Conservation (phyloP, 345 rosid genomes). For the Populus tremula region DNA sequence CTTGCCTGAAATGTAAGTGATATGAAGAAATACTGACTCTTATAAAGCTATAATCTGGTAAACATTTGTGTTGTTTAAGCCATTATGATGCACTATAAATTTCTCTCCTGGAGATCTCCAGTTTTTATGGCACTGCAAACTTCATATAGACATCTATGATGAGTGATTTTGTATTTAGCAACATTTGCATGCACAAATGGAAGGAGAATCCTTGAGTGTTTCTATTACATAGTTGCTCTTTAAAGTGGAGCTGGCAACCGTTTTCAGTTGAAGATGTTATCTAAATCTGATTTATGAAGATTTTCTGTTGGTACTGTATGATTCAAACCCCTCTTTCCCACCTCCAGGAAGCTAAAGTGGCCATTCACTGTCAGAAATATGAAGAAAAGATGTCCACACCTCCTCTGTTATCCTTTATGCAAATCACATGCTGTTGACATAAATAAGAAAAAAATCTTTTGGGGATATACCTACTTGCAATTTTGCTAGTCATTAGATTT, state of each 20-base stretch:
- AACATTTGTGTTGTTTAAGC: background rate
- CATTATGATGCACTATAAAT: background rate
- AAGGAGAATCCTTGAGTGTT: background rate
- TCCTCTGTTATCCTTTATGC: background rate
- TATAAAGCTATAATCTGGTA: background rate
- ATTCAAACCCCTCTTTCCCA: background rate
- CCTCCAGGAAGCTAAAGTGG: background rate
- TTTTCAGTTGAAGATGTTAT: background rate
- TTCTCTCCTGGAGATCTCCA: background rate
- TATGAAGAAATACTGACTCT: background rate
- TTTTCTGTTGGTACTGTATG: background rate
- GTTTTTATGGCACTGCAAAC: background rate
- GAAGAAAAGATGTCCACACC: background rate
- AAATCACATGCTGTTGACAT: background rate
- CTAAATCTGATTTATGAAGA: background rate
- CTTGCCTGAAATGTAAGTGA: constrained; percentile 60
- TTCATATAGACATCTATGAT: background rate
- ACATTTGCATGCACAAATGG: background rate
- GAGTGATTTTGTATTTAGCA: background rate
- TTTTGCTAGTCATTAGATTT: background rate
- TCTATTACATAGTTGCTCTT: background rate
- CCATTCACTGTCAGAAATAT: constrained; percentile 1
- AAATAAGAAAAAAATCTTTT: background rate
- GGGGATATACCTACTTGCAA: background rate
- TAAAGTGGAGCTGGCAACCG: background rate